phyloP scores from a whole-genome alignment of 495 filamentous ascomycete species.

The Astrothelium macrocarpum region DNA sequence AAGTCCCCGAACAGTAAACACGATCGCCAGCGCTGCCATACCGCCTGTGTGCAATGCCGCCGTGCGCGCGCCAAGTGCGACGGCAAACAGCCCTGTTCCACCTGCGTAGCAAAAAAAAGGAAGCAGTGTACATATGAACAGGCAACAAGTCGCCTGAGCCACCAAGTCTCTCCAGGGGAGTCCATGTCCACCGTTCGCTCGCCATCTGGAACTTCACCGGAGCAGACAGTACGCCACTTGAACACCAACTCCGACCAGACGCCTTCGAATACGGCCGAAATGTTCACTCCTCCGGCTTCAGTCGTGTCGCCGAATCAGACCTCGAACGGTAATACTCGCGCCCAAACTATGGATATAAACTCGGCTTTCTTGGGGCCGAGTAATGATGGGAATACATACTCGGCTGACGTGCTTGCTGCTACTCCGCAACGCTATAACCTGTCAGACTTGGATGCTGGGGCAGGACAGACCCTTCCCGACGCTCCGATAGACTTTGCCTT shows the following conservation, averaged over 20 bases:
- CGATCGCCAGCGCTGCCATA: conserved; percentile 3
- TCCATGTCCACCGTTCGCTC: not conserved
- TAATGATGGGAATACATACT: not conserved
- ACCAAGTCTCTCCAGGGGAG: not conserved
- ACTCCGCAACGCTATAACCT: not conserved
- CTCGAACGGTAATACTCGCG: not conserved
- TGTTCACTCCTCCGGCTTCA: not conserved
- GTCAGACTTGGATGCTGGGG: not conserved
- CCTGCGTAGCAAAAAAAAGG: not conserved
- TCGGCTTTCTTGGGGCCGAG: not conserved
- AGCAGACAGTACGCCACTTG: not conserved
- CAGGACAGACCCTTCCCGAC: not conserved
- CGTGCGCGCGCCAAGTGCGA: conserved; percentile 1
- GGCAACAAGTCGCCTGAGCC: not conserved
- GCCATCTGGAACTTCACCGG: not conserved
- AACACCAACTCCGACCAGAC: not conserved
- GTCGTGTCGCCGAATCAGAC: not conserved
- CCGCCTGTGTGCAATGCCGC: conserved; percentile 2
- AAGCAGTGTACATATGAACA: conserved; percentile 5
- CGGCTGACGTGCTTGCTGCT: not conserved
- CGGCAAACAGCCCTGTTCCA: conserved; percentile 3
- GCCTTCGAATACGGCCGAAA: not conserved
- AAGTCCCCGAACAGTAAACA: not conserved
- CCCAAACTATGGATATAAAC: not conserved
- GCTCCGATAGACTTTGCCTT: not conserved